Base-by-base conservation (phyloP, 139 green algal genomes). In the Chlorella sorokiniana region DNA sequence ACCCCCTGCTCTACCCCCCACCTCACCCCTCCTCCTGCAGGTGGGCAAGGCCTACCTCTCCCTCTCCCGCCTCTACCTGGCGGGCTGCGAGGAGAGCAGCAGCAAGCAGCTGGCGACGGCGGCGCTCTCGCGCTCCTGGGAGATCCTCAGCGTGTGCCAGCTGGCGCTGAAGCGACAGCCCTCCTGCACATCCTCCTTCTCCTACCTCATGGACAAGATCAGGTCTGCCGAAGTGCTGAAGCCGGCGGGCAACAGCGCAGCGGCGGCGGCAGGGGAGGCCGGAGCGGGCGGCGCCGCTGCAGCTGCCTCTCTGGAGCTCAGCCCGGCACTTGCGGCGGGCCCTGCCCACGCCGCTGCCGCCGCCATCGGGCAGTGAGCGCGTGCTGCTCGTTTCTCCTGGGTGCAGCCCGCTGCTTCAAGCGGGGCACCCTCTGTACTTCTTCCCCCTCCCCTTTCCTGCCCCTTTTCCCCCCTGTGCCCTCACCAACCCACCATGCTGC, bases 21-120 rank as follows among this genome's bases (percentile, higher is more conserved):
- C 16, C 33, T 44, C 31, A n/a, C 48, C 27, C 2, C 29, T 56
- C 40, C 11, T 51, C 1, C 1, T 44, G 40, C 76, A 81, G 76
- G 76, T 90, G 63, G 78, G 78, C 78, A 83, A 83, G 78, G 78
- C 78, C 11, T 76, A 77, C 45, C 68, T 84, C 40, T 69, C 51
- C 65, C 78, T 84, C 11, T 71, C 78, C 40, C 68, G 68, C 56
- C 78, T 84, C 25, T 84, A 84, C 52, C 40, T 78, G 68, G 78
- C 78, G 3, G 51, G 52, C 38, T 78, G 78, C 52, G 78, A 41
- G 14, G 61, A 72, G 41, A 45, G 25, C 27, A 51, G 31, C 20
- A 35, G 41, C 52, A 71, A 71, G 68, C 78, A 84, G 68, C 78
- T 84, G 78, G 78, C 78, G 20, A 40, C 38, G 42, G 78, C 78